These are phyloP conservation scores for Tilletia setariae DNA, from an alignment of 1,284 basidiomycete genomes.

Conservation along the genomic window DNA sequence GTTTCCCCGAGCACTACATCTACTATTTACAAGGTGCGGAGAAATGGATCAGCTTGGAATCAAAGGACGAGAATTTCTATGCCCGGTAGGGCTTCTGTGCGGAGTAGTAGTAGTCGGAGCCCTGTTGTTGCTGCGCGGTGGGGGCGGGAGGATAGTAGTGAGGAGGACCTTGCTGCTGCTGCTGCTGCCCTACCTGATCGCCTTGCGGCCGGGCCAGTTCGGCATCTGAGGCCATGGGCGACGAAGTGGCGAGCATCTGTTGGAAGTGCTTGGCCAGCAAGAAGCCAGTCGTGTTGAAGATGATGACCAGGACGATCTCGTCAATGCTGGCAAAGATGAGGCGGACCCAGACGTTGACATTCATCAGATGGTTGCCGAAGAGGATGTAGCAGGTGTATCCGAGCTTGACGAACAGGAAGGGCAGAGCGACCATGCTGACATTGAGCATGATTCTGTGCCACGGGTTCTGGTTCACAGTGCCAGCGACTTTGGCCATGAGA, in stretches of 20 bases:
- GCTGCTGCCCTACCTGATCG: too few relatives aligned
- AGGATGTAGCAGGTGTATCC: slow-evolving; percentile 20
- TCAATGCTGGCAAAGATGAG: slow-evolving; percentile 1
- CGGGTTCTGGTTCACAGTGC: neutral
- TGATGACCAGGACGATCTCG: slow-evolving; percentile 2
- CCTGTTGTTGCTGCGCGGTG: too few relatives aligned
- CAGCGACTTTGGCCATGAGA: neutral
- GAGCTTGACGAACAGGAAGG: slow-evolving; percentile 21
- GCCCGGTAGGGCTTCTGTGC: too few relatives aligned
- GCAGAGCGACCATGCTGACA: neutral
- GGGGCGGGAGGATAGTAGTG: too few relatives aligned
- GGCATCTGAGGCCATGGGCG: neutral
- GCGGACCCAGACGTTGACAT: slow-evolving; percentile 7
- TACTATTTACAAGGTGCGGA: too few relatives aligned
- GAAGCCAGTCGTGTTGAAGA: neutral
- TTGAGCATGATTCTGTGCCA: slow-evolving; percentile 15
- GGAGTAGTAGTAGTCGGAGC: too few relatives aligned
- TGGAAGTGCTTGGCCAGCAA: slow-evolving; percentile 1
- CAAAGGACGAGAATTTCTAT: too few relatives aligned
- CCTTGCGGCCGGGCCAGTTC: too few relatives aligned
- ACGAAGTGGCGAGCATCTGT: neutral
- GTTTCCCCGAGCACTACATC: too few relatives aligned
- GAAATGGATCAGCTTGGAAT: too few relatives aligned
- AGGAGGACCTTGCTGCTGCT: too few relatives aligned
- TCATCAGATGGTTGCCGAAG: neutral